Evolutionary conservation across 768 basidiomycete genomes (phyloP), one percentile per base, ranked within the genome.

Genomic region (Astraeus odoratus): DNA sequence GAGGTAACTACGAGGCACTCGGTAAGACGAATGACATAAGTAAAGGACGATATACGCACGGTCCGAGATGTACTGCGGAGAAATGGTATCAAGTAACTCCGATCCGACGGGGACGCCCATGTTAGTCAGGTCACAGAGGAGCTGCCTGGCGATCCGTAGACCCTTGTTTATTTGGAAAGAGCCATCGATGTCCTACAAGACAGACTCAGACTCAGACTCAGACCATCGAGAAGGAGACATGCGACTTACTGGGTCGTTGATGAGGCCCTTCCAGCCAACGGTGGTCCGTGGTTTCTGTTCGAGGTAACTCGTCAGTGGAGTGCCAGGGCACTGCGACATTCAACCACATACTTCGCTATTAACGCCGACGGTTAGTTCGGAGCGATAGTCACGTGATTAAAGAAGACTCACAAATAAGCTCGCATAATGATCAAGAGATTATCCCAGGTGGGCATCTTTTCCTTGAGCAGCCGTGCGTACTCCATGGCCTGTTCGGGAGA

Each of bases 121-220:
- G 48, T 85, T 73, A 25, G 92, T 94, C 54, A 99, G 77, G 65
- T 97, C 91, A 54, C 87, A 86, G 37, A 98, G 83, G 25, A 99
- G 76, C 57, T 93, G 80, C 33, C 96, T 78, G 0, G 88, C 91
- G 43, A 83, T 76, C 31, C 86, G 83, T 26, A 98, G 80, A 36
- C 95, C 95, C 69, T 95, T 95, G 80, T 98, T 99, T 64, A 99
- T 99, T 52, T 80, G 57, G 82, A 90, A 97, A 43, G 89, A 85
- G 43, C 89, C 90, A 59, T 97, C 88, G 60, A 98, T 87, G 59
- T 94, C 86, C 62, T 64, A 12, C 6, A 30, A 8, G 7, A 3
- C 12, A 30, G 19, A 3, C 15, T 39, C n/a, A 50, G 23, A 53
- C 44, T 8, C 5, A 22, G 23, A 31, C 0, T 2, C 10, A n/a